A percentile compares a stretch with the other conserved stretches of the same genome.
Conservation (phyloP, 495 filamentous ascomycete genomes). For the Penicillium pancosmium region DNA sequence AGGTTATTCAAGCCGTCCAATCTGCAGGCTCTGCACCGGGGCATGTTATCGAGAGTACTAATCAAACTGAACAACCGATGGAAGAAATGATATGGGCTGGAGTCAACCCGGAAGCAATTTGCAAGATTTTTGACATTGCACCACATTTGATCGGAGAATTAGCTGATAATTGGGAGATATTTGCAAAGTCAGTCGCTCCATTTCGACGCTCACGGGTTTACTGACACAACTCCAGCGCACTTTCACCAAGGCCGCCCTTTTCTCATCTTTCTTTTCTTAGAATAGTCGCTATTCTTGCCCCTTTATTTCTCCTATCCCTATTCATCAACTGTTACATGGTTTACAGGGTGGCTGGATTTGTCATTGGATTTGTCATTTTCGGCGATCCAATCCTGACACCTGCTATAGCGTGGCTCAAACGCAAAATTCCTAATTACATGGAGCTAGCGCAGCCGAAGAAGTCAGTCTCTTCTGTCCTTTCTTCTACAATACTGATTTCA, state of each 20-base stretch:
- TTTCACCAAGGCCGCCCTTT: constrained; percentile 72
- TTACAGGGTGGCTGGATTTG: constrained; percentile 36
- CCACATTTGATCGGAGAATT: constrained; percentile 64
- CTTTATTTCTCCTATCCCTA: constrained; percentile 57
- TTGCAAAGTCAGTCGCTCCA: constrained; percentile 58
- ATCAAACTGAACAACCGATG: constrained; percentile 66
- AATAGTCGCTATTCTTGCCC: constrained; percentile 58
- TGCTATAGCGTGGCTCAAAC: constrained; percentile 61
- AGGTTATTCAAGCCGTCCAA: constrained; percentile 51
- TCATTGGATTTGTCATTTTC: constrained; percentile 68
- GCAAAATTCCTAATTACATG: constrained; percentile 61
- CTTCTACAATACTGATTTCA: neutral
- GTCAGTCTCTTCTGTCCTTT: constrained; percentile 28
- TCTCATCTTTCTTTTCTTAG: constrained; percentile 60
- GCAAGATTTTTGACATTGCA: constrained; percentile 8
- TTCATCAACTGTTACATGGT: constrained; percentile 29
- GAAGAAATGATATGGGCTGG: constrained; percentile 75
- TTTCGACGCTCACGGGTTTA: neutral
- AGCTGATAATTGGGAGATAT: constrained; percentile 71
- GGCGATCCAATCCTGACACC: constrained; percentile 67
- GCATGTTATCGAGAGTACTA: constrained; percentile 28
- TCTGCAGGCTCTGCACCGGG: constrained; percentile 57
- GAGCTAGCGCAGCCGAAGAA: constrained; percentile 66
- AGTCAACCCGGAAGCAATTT: constrained; percentile 64
- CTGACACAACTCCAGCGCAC: constrained; percentile 46